A percentile compares a stretch with the other conserved stretches of the same genome.
phyloP scores from a whole-genome alignment of 2,329 filamentous ascomycete species.

The Trichoderma hamatum region DNA sequence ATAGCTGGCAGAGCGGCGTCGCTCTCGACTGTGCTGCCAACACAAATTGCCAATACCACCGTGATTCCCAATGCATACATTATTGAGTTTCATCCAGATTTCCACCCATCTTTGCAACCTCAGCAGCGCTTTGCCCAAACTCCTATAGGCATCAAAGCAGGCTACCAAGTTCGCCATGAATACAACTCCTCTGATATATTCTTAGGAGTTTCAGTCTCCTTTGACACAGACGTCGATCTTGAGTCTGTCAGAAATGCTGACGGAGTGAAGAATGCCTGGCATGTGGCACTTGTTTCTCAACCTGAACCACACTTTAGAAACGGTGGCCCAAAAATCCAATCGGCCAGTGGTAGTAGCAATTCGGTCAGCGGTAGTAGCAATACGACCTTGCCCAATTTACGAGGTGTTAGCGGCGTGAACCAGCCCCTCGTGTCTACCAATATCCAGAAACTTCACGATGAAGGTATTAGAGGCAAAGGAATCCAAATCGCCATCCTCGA shows the following conservation, averaged over 20 bases:
- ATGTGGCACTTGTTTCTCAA: not conserved
- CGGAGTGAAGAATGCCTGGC: not conserved
- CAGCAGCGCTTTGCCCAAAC: not conserved
- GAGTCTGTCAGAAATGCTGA: not conserved
- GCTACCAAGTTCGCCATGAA: not conserved
- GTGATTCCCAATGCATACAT: not conserved
- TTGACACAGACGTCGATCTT: not conserved
- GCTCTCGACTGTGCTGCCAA: not conserved
- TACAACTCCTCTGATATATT: not conserved
- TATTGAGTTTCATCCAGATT: not conserved
- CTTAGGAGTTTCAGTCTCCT: not conserved
- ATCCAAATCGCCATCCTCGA: slow-evolving; percentile 1
- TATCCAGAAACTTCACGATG: not conserved
- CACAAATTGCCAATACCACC: not conserved
- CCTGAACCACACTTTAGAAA: not conserved
- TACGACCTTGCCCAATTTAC: not conserved
- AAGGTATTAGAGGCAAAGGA: not conserved
- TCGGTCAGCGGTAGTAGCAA: not conserved
- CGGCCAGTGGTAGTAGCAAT: too few species aligned
- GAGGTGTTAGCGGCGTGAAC: not conserved
- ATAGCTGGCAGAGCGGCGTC: not conserved
- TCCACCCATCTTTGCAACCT: not conserved
- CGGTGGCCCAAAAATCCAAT: not conserved
- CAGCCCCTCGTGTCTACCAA: not conserved
- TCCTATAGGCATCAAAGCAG: not conserved